Base-by-base conservation (phyloP, 2,329 filamentous ascomycete species). In the Bipolaris oryzae region DNA sequence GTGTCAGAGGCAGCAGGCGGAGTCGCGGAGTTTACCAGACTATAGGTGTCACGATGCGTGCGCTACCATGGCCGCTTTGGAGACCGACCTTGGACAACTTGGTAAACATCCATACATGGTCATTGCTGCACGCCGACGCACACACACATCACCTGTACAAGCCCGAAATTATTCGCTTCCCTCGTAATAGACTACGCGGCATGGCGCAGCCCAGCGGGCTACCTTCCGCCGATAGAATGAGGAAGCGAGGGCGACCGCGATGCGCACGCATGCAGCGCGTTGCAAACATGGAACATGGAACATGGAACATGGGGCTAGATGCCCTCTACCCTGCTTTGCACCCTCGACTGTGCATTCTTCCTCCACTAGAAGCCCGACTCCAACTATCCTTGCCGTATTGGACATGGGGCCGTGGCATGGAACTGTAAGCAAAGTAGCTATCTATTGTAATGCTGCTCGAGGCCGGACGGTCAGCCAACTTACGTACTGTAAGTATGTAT, bases 211-310 rank as follows among this genome's bases (percentile, higher is more conserved):
- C 48, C n/a, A 48, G 54, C 66, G 62, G 64, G 46, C 54, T 60
- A 68, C 70, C 64, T 72, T 72, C 68, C 71, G 56, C 51, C 61
- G 62, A 66, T 60, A 68, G 61, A 61, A 59, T 61, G 51, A 63
- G 60, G 50, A 53, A 53, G 46, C 64, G 58, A 58, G n/a, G n/a
- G n/a, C n/a, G n/a, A n/a, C 64, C 45, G 56, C 46, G 48, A 61
- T 44, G 53, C 55, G 51, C 50, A 54, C 55, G 53, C 50, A 55
- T 56, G 57, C 57, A 60, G 55, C 53, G 53, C 58, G 11, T 46
- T 57, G 57, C 57, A 55, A 53, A 66, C 63, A 63, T 55, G 62
- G 35, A 16, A 16, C 25, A 28, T 28, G 25, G 35, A 16, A 16
- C 7, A 16, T 13, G 13, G 35, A 16, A 16, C n/a, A 9, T n/a